Percentiles rank a stretch among this genome's conserved stretches.
phyloP scores from a whole-genome alignment of 2,329 filamentous ascomycete genomes.

The Aspergillus sclerotialis region DNA sequence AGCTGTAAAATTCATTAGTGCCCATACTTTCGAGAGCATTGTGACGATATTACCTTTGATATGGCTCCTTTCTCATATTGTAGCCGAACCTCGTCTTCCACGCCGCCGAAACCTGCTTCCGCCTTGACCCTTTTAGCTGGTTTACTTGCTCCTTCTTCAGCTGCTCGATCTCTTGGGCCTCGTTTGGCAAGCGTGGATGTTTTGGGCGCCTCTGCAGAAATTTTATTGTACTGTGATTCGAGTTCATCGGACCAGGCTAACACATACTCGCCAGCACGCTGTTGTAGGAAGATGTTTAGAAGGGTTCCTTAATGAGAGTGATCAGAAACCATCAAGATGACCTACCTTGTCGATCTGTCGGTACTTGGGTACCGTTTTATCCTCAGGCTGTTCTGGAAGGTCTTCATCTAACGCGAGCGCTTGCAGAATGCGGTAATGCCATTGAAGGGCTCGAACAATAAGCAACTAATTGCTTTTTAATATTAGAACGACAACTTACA shows the following conservation, averaged over 20 bases:
- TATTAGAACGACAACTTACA: slow-evolving; percentile 20
- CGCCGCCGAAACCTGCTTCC: slow-evolving; percentile 16
- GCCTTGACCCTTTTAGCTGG: slow-evolving; percentile 42
- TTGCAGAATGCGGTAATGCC: slow-evolving; percentile 94
- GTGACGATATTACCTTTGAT: slow-evolving; percentile 36
- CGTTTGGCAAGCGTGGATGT: slow-evolving; percentile 43
- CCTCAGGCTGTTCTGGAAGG: slow-evolving; percentile 63
- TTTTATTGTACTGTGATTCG: slow-evolving; percentile 48
- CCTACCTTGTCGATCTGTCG: slow-evolving; percentile 73
- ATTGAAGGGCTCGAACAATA: slow-evolving; percentile 60
- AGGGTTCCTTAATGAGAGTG: background rate
- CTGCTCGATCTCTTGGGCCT: slow-evolving; percentile 19
- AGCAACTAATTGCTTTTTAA: too few relatives aligned
- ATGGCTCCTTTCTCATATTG: slow-evolving; percentile 38
- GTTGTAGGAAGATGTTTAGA: background rate
- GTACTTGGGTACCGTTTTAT: slow-evolving; percentile 77
- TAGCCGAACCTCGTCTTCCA: slow-evolving; percentile 33
- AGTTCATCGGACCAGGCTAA: slow-evolving; percentile 68
- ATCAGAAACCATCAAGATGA: too few relatives aligned
- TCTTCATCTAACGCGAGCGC: slow-evolving; percentile 88
- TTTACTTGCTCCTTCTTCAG: slow-evolving; percentile 18
- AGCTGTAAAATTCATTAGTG: slow-evolving; percentile 22
- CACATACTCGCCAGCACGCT: slow-evolving; percentile 70
- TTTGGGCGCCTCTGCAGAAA: slow-evolving; percentile 35
- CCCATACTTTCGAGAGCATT: too few relatives aligned